Conservation (phyloP, 2,329 filamentous ascomycete genomes). For the Colletotrichum echinochloae region DNA sequence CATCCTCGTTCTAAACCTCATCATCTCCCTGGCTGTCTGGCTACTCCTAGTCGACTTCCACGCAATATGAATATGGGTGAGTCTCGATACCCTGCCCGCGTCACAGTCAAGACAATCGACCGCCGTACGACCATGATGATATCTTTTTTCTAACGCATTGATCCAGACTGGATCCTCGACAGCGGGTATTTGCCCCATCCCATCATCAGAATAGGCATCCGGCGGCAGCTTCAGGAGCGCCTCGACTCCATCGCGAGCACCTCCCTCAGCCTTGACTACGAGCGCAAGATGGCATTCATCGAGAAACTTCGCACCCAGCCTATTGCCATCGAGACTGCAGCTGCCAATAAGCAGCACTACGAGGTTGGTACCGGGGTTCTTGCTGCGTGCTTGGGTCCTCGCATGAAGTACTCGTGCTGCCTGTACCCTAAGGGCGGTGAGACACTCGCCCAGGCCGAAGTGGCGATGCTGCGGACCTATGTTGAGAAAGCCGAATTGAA, state of each 20-base stretch:
- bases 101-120: neutral
- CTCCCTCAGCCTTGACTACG: conserved; percentile 64
- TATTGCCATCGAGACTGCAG: conserved; percentile 75
- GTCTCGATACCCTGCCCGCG: neutral
- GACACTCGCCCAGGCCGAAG: conserved; percentile 74
- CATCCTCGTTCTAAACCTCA: neutral
- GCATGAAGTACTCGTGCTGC: conserved; percentile 80
- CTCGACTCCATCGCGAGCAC: conserved; percentile 65
- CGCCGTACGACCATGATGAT: neutral
- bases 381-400: conserved; percentile 69
- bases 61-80: conserved; percentile 35
- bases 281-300: conserved; percentile 74
- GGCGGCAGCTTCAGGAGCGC: conserved; percentile 73
- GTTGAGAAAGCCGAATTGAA: conserved; percentile 68
- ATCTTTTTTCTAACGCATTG: conserved; percentile 20
- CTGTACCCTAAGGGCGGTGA: conserved; percentile 72
- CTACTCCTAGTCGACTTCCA: too few species aligned
- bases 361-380: conserved; percentile 77
- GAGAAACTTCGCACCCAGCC: conserved; percentile 68
- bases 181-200: conserved; percentile 73
- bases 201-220: conserved; percentile 74
- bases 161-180: conserved; percentile 70
- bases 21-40: neutral
- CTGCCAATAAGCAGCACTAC: conserved; percentile 78
- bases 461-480: conserved; percentile 74